Percentiles rank a stretch among this genome's conserved stretches.
phyloP scores from a whole-genome alignment of 352 stramenopile species.

The Phytophthora fragariae region DNA sequence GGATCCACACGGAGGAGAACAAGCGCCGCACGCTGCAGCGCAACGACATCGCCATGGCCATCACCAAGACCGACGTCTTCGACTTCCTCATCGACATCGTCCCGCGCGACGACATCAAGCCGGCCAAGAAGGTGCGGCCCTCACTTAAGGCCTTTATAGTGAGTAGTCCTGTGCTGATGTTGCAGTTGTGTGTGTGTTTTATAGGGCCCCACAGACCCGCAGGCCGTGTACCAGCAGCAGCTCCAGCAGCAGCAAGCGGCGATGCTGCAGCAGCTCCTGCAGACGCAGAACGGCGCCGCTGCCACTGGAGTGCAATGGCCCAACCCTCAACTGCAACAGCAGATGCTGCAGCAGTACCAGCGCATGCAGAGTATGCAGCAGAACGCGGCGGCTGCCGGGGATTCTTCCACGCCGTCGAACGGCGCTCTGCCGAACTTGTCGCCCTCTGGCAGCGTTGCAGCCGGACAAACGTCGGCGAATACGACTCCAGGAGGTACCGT shows the following conservation, averaged over 20 bases:
- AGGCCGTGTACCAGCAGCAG: constrained; percentile 89
- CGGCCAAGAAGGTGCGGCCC: constrained; percentile 76
- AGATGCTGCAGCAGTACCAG: constrained; percentile 92
- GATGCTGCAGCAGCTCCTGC: constrained; percentile 89
- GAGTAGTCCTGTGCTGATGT: background rate
- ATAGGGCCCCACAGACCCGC: constrained; percentile 70
- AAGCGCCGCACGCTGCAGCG: constrained; percentile 94
- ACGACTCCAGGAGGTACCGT: constrained; percentile 27
- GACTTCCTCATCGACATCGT: constrained; percentile 95
- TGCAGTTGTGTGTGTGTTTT: constrained; percentile 10
- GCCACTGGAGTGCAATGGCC: constrained; percentile 65
- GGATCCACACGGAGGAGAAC: constrained; percentile 93
- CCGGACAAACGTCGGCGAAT: constrained; percentile 34
- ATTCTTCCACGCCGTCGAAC: constrained; percentile 25
- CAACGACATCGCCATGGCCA: constrained; percentile 91
- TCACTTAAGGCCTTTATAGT: background rate
- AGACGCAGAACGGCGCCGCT: constrained; percentile 77
- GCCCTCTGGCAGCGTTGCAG: constrained; percentile 51
- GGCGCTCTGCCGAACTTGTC: constrained; percentile 50
- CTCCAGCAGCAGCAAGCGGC: constrained; percentile 88
- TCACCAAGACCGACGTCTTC: constrained; percentile 93
- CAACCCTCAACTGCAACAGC: constrained; percentile 86
- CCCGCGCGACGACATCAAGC: constrained; percentile 88
- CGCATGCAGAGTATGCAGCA: constrained; percentile 76
- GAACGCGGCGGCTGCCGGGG: constrained; percentile 19